Evolutionary conservation across 306 rosid species (phyloP), one percentile per base, ranked within the genome.

Genomic region (Chamaecrista fasciculata): DNA sequence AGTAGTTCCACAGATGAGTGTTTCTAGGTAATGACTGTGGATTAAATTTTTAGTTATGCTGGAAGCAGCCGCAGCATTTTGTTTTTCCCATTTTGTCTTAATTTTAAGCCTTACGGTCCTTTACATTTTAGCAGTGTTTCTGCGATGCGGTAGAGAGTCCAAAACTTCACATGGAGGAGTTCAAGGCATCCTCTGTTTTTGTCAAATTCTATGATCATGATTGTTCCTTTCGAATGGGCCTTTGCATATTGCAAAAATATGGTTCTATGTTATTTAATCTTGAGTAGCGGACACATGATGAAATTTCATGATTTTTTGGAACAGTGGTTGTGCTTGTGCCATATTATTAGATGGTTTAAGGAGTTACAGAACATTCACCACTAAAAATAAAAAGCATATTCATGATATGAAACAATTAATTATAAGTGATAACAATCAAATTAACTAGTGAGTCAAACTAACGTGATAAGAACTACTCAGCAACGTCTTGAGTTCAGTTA

Each of bases 1-100:
- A 94, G 79, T 71, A 84, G 86, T 67, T 85, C 89, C 88, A 79
- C 84, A 75, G 83, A 81, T 62, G 77, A 62, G 74, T 72, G 68
- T 80, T 71, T 62, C 66, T 58, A 25, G 80, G 57, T 74, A 70
- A 53, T 57, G 73, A 74, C 78, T 80, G 74, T 79, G 91, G 89
- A 87, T 84, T 71, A 73, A 72, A 76, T 79, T 43, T 77, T 74
- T 70, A 52, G 74, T 47, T 71, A 60, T 66, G 72, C 49, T 44
- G 62, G 73, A 63, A 60, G 78, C 80, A 36, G 52, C 80, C 28
- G 44, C 33, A 37, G 65, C 67, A 72, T 66, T 48, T 18, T 68
- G 67, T 75, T 65, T 58, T 58, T 77, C 57, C 61, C 63, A 31
- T 53, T 66, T 69, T 77, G 55, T 39, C 1, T 23, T 28, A 61